Conservation (phyloP, 495 filamentous ascomycete species). For the Pyrenula massariospora region DNA sequence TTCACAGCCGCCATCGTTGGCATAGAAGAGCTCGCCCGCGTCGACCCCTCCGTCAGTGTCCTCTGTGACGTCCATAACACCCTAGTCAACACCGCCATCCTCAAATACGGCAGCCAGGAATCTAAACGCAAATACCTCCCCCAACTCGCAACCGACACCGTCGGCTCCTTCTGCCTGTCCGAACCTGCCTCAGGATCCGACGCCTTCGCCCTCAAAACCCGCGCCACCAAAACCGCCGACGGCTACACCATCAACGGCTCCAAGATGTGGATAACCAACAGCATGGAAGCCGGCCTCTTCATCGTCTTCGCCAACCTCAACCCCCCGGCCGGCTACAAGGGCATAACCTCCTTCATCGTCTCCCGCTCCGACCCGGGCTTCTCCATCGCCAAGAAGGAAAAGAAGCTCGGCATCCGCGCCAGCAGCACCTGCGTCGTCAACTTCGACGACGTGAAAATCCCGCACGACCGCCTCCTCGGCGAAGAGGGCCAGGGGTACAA, state of each 20-base stretch:
- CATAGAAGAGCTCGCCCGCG: conserved; percentile 90
- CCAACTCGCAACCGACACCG: conserved; percentile 73
- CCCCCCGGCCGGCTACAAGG: conserved; percentile 79
- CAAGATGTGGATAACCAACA: conserved; percentile 99
- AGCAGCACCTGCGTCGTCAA: conserved; percentile 94
- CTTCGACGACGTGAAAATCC: conserved; percentile 94
- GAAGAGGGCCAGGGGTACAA: conserved; percentile 91
- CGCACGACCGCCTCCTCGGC: conserved; percentile 75
- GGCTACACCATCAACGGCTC: conserved; percentile 79
- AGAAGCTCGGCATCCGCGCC: conserved; percentile 94
- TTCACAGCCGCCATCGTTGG: conserved; percentile 93
- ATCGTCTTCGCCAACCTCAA: conserved; percentile 96
- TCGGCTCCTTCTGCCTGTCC: conserved; percentile 93
- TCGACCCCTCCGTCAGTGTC: conserved; percentile 91
- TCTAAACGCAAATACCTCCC: conserved; percentile 79
- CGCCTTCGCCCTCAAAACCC: conserved; percentile 88
- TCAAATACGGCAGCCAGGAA: conserved; percentile 70
- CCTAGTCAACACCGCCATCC: conserved; percentile 82
- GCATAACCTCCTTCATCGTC: conserved; percentile 92
- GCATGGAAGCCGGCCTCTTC: conserved; percentile 86
- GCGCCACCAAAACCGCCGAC: conserved; percentile 61
- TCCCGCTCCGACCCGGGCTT: conserved; percentile 86
- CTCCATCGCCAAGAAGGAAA: conserved; percentile 97
- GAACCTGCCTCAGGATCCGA: conserved; percentile 91
- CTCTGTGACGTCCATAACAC: conserved; percentile 97